phyloP scores from a whole-genome alignment of 2,329 filamentous ascomycete genomes.

The Annulohypoxylon truncatum region DNA sequence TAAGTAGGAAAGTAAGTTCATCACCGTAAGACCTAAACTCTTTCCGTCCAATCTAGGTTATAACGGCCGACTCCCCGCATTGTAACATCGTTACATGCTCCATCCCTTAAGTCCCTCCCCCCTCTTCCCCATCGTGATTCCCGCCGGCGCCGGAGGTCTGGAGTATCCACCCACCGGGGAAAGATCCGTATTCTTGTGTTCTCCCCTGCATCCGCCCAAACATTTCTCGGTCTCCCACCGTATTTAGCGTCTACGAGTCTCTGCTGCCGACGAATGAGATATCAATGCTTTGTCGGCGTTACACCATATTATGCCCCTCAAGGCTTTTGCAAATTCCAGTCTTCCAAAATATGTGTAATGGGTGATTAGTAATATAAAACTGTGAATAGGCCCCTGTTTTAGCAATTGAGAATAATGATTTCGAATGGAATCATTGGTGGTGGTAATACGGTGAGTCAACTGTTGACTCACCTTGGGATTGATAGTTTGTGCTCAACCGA shows the following conservation, averaged over 20 bases:
- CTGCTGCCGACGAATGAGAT: neutral
- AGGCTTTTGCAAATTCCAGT: neutral
- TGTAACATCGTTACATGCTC: constrained; percentile 5
- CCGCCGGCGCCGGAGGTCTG: constrained; percentile 18
- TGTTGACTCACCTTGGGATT: no score
- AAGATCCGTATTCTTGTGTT: constrained; percentile 13
- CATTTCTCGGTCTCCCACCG: neutral
- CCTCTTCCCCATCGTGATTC: constrained; percentile 20
- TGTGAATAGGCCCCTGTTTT: neutral
- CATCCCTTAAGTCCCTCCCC: neutral
- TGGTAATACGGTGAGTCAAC: constrained; percentile 4
- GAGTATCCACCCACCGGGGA: constrained; percentile 25
- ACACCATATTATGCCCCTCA: neutral
- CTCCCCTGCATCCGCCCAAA: neutral
- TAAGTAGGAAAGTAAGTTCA: neutral
- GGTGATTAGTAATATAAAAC: neutral
- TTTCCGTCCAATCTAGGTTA: constrained; percentile 13
- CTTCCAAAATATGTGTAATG: constrained; percentile 8
- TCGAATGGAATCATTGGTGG: neutral
- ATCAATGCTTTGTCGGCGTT: neutral
- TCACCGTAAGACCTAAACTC: constrained; percentile 24
- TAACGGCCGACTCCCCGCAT: constrained; percentile 21
- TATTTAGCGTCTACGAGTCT: neutral
- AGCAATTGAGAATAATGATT: neutral
- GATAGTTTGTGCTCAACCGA: neutral